Base-by-base conservation (phyloP, 2,329 filamentous ascomycete genomes). In the Diplodia intermedia region DNA sequence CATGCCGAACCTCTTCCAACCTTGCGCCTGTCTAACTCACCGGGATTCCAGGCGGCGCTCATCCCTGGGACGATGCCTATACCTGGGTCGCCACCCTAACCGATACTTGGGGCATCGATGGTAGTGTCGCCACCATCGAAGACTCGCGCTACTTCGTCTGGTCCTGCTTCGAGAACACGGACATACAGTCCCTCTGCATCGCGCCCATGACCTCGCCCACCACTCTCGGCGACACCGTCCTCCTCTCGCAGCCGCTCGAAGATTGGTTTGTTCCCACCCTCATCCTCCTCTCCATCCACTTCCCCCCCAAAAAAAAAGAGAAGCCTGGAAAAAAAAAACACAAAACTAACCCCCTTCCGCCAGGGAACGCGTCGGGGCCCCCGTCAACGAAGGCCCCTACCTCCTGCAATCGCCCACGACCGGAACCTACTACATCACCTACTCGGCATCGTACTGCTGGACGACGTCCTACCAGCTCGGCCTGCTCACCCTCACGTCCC, bases 371-470 rank as follows among this genome's bases (percentile, higher is more conserved):
- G 80, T 81, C 47, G 81, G 79, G 5, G 78, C 75, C 0, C 82
- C 85, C 0, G 86, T 88, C 1, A 86, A 88, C 72, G 86, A 89
- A 72, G 86, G 85, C 0, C 81, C 84, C 0, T 81, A 82, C 3
- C 83, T 84, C 0, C 77, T 88, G 20, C 88, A 87, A 72, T 80
- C 83, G 49, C n/a, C 31, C 26, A 26, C 18, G 29, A 81, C 80
- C 23, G 84, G 84, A 9, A 83, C 81, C 67, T 86, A 84, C 0
- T 87, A 83, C 70, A 74, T 88, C 47, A 78, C 82, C 1, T 88
- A 83, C 77, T 85, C 83, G 4, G 86, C 85, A 0, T 85, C 82
- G 68, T 85, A 84, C 75, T 88, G 85, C 79, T 87, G 85, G 85
- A 86, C 84, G 0, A 74, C 82, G 0, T 79, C 82, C 62, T 88